phyloP scores from a whole-genome alignment of 306 rosid species.

The Abrus precatorius region DNA sequence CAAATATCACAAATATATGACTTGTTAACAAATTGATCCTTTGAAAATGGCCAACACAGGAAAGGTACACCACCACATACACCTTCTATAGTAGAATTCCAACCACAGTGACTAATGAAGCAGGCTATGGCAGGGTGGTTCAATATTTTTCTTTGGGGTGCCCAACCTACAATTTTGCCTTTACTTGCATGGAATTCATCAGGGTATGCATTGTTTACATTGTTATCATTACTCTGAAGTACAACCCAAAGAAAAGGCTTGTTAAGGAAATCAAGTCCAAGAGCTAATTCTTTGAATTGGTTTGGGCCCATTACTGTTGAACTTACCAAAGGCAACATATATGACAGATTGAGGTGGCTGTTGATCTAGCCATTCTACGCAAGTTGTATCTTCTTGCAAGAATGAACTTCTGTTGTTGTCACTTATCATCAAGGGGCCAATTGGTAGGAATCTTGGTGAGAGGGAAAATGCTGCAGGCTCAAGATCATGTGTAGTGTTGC shows the following conservation, averaged over 20 bases:
- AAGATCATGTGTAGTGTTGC: conserved; percentile 39
- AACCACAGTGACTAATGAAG: conserved; percentile 57
- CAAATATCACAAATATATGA: conserved; percentile 38
- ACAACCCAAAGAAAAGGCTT: conserved; percentile 46
- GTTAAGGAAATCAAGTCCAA: conserved; percentile 37
- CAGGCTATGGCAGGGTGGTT: conserved; percentile 47
- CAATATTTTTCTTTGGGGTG: conserved; percentile 48
- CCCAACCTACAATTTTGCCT: conserved; percentile 49
- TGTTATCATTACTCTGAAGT: background rate
- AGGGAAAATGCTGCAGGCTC: conserved; percentile 37
- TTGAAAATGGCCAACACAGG: conserved; percentile 45
- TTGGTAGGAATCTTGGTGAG: conserved; percentile 28
- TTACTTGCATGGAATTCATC: conserved; percentile 36
- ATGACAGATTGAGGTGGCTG: conserved; percentile 33
- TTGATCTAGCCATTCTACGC: conserved; percentile 41
- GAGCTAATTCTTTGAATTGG: conserved; percentile 42
- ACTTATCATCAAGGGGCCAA: conserved; percentile 45
- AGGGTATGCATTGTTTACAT: conserved; percentile 30
- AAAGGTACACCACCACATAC: conserved; percentile 47
- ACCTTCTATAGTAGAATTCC: conserved; percentile 56
- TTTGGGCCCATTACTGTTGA: background rate
- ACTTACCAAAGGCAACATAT: conserved; percentile 47
- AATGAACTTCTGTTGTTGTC: conserved; percentile 1
- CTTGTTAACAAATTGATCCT: conserved; percentile 20
- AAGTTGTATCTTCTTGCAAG: conserved; percentile 32